These are phyloP conservation scores for Dalechampia spathulata DNA, from an alignment of 441 rosid genomes.

Conservation along the genomic window DNA sequence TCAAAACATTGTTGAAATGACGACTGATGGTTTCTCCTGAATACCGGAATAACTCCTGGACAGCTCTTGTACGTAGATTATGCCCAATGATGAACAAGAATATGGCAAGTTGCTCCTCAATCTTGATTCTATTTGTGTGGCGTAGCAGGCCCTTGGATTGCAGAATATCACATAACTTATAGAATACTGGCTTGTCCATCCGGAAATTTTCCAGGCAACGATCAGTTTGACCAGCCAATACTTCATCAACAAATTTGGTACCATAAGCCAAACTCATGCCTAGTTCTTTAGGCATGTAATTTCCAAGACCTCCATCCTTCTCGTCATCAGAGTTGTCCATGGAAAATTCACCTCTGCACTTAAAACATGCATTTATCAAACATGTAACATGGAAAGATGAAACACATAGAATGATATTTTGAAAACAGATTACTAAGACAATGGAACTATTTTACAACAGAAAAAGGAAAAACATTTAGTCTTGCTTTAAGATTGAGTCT, in stretches of 20 bases:
- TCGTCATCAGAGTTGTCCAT: slow-evolving; percentile 66
- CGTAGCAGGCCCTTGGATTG: slow-evolving; percentile 73
- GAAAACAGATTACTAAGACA: not conserved
- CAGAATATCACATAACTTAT: slow-evolving; percentile 71
- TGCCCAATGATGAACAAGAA: slow-evolving; percentile 82
- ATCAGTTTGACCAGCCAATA: slow-evolving; percentile 55
- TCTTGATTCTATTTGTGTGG: slow-evolving; percentile 82
- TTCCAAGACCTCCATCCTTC: slow-evolving; percentile 36
- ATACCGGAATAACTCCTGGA: slow-evolving; percentile 65
- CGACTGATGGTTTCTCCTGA: slow-evolving; percentile 92
- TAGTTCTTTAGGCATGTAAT: slow-evolving; percentile 36
- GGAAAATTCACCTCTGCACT: slow-evolving; percentile 23
- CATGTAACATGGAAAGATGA: not conserved
- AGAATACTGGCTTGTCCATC: slow-evolving; percentile 81
- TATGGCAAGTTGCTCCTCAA: slow-evolving; percentile 86
- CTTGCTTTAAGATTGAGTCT: not conserved
- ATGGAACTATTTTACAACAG: not conserved
- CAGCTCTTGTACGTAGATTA: slow-evolving; percentile 78
- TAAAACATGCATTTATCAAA: not conserved
- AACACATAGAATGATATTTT: not conserved
- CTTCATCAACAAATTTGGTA: slow-evolving; percentile 72
- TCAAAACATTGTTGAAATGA: slow-evolving; percentile 88
- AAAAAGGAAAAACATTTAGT: not conserved
- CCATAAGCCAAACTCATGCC: slow-evolving; percentile 32
- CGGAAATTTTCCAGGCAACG: slow-evolving; percentile 75